phyloP scores from a whole-genome alignment of 1,139 yeast genomes.

The Yamadazyma diospyri region DNA sequence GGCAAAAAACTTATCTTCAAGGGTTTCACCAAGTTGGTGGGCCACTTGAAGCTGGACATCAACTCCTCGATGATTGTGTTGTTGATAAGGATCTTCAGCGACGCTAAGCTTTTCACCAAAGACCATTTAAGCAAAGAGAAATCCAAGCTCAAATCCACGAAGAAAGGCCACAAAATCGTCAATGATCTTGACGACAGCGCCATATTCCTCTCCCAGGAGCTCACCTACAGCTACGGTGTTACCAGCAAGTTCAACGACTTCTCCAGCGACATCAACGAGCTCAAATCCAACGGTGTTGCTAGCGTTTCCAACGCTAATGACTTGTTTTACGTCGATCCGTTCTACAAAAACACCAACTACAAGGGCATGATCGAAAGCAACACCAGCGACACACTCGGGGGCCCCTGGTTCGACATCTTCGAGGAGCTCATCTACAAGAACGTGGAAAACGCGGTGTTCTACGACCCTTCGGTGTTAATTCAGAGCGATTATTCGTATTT shows the following conservation, averaged over 20 bases:
- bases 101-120: slow-evolving; percentile 27
- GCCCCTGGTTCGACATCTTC: slow-evolving; percentile 32
- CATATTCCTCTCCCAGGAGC: slow-evolving; percentile 31
- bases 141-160: slow-evolving; percentile 18
- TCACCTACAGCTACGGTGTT: slow-evolving; percentile 36
- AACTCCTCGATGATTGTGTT: slow-evolving; percentile 42
- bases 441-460: slow-evolving; percentile 26
- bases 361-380: slow-evolving; percentile 9
- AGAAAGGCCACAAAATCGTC: slow-evolving; percentile 15
- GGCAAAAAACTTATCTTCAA: slow-evolving; percentile 34
- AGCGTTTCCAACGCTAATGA: slow-evolving; percentile 4
- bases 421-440: slow-evolving; percentile 25
- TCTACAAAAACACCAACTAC: slow-evolving; percentile 7
- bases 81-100: slow-evolving; percentile 38
- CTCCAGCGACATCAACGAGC: slow-evolving; percentile 23
- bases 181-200: slow-evolving; percentile 23
- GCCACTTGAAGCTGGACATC: slow-evolving; percentile 32
- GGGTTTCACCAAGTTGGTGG: slow-evolving; percentile 29
- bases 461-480: slow-evolving; percentile 33
- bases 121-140: slow-evolving; percentile 18
- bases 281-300: slow-evolving; percentile 7
- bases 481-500: slow-evolving; percentile 24
- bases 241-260: slow-evolving; percentile 31
- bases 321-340: slow-evolving; percentile 16
- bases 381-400: slow-evolving; percentile 6